Base-by-base conservation (phyloP, 345 rosid species). In the Tarenaya hassleriana region DNA sequence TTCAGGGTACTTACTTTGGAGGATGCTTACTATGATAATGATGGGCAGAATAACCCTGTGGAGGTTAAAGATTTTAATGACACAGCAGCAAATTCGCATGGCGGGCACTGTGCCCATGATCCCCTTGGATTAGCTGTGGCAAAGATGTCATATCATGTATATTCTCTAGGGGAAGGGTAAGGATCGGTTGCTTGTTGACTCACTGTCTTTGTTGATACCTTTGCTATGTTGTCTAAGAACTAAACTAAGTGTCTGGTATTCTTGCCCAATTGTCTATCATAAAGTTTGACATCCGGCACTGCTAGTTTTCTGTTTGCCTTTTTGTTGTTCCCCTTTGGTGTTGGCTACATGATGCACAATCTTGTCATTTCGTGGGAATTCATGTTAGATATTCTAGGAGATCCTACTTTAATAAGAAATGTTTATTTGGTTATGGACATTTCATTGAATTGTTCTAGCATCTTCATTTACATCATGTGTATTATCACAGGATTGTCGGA, bases 151-250 rank as follows among this genome's bases (percentile, higher is more conserved):
- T 84, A 77, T 70, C 85, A 80, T 42, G 91, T 73, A 16, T 86
- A 81, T 76, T 77, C 94, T 58, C 75, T 86, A 10, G 97, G 97
- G 60, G 88, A 90, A 73, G 94, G 97, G 97, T 90, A 82, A 52
- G 77, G 0, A 58, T 52, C 41, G 39, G 42, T 64, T 41, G 6
- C 48, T 57, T 12, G 49, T 51, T 34, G 21, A 58, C 50, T 10
- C 56, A 21, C 33, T 41, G 29, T 24, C 29, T 24, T 24, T 24
- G 29, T 24, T 24, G 29, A 24, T 24, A 24, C 29, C 13, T 41
- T 59, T 18, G 38, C 47, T 20, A 10, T 9, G 32, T 33, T 58
- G 17, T 3, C 10, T 10, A 38, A 35, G 17, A 1, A 8, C 8
- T 24, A 62, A 1, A 8, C 8, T 24, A 62, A 35, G 7, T 52